Evolutionary conservation across 371 early-diverging fungal genomes (phyloP).

Genomic region (Catenaria anguillulae): DNA sequence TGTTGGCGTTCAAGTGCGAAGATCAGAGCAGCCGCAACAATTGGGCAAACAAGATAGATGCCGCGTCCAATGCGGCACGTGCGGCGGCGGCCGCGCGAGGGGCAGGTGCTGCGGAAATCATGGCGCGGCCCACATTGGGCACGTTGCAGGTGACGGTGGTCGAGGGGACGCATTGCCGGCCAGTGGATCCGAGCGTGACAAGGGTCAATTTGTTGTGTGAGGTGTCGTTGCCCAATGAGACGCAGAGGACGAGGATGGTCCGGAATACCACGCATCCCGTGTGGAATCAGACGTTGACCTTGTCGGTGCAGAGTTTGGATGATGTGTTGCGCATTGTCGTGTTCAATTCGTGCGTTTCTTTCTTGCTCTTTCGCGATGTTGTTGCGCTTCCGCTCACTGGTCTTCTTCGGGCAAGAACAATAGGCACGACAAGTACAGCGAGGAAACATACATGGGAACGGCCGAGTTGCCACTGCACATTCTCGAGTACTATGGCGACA

Average conservation of each 20-base stretch:
- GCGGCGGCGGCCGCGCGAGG: neutral
- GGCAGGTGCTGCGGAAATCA: neutral
- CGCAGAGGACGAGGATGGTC: neutral
- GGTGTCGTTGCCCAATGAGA: neutral
- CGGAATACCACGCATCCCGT: neutral
- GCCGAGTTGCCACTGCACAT: neutral
- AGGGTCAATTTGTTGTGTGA: neutral
- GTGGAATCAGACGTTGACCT: neutral
- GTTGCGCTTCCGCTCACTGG: no score
- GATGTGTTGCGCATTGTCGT: neutral
- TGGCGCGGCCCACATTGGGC: no score
- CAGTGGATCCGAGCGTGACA: neutral
- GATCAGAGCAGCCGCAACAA: neutral
- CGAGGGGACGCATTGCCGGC: neutral
- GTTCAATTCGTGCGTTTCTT: neutral
- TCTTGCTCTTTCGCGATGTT: no score
- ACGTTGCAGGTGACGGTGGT: neutral
- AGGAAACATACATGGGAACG: neutral
- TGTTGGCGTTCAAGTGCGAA: neutral
- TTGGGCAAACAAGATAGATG: neutral
- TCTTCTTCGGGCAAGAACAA: no score
- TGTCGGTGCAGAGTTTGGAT: neutral
- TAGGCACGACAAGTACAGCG: neutral
- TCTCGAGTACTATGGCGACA: conserved; percentile 1
- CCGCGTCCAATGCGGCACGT: neutral